A percentile compares a stretch with the other conserved stretches of the same genome.
These are phyloP conservation scores for Lasiosphaeris hirsuta DNA, from an alignment of 495 filamentous ascomycete species.

Conservation along the genomic window DNA sequence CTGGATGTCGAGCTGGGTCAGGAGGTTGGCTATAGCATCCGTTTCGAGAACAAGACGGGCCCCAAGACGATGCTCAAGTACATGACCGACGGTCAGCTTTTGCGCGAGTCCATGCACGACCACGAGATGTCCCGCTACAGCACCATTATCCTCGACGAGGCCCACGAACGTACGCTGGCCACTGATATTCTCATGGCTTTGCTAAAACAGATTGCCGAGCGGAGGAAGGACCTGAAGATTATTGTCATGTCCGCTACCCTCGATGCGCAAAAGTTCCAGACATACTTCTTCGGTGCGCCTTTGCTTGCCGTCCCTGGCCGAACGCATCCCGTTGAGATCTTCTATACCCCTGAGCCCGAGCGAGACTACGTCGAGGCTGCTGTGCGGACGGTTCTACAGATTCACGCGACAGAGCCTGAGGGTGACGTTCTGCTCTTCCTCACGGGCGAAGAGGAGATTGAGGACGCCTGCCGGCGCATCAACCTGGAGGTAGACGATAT, in stretches of 20 bases:
- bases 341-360: conserved; percentile 96
- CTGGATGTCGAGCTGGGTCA: conserved; percentile 92
- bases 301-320: conserved; percentile 91
- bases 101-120: conserved; percentile 98
- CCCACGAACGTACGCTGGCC: conserved; percentile 91
- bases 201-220: conserved; percentile 75
- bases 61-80: conserved; percentile 94
- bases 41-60: conserved; percentile 94
- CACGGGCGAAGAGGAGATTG: conserved; percentile 98
- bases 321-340: conserved; percentile 96
- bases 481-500: conserved; percentile 86
- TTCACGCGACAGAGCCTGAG: conserved; percentile 86
- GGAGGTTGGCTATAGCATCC: conserved; percentile 98
- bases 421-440: conserved; percentile 95
- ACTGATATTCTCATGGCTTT: conserved; percentile 97
- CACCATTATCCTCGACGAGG: conserved; percentile 97
- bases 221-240: conserved; percentile 86
- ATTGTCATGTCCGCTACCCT: conserved; percentile 98
- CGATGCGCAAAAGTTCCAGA: conserved; percentile 96
- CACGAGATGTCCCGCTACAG: conserved; percentile 86
- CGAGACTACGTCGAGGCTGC: conserved; percentile 96
- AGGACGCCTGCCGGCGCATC: conserved; percentile 92
- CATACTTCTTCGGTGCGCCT: conserved; percentile 94
- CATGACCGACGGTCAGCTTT: conserved; percentile 99
- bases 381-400: conserved; percentile 90